These are phyloP conservation scores for Fragaria ananassa DNA, from an alignment of 306 rosid genomes.

Conservation along the genomic window DNA sequence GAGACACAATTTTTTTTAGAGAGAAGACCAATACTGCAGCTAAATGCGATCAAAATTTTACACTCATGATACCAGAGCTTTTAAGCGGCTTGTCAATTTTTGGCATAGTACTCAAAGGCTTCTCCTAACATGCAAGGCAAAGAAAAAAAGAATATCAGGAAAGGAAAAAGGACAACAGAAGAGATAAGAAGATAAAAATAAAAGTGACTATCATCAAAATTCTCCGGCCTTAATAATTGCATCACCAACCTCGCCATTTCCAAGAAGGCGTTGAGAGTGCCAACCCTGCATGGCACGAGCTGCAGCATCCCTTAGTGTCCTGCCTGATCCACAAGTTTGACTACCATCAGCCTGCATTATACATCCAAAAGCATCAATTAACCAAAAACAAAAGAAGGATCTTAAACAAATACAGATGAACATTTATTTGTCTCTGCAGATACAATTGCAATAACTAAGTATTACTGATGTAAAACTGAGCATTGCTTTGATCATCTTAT, in stretches of 20 bases:
- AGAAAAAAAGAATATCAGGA: background rate
- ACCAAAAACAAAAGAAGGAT: constrained; percentile 1
- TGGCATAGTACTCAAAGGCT: constrained; percentile 10
- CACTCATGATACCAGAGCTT: constrained; percentile 49
- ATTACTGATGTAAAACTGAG: background rate
- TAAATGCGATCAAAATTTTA: background rate
- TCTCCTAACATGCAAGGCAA: constrained; percentile 1
- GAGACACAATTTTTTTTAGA: constrained; percentile 15
- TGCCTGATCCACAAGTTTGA: constrained; percentile 59
- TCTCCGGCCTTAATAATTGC: constrained; percentile 50
- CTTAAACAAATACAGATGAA: background rate
- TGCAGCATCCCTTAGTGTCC: constrained; percentile 80
- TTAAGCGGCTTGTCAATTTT: constrained; percentile 71
- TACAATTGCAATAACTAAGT: background rate
- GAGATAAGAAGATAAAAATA: background rate
- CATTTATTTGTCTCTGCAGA: background rate
- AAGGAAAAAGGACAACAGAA: background rate
- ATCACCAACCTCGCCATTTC: constrained; percentile 70
- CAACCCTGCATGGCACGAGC: constrained; percentile 89
- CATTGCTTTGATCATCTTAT: background rate
- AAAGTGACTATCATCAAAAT: constrained; percentile 6
- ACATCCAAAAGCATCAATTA: constrained; percentile 2
- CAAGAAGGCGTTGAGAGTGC: constrained; percentile 74
- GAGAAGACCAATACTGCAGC: constrained; percentile 26
- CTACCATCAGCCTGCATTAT: constrained; percentile 23